Evolutionary conservation across 2,329 filamentous ascomycete genomes (phyloP).

Genomic region (Myriosclerotinia scirpicola): DNA sequence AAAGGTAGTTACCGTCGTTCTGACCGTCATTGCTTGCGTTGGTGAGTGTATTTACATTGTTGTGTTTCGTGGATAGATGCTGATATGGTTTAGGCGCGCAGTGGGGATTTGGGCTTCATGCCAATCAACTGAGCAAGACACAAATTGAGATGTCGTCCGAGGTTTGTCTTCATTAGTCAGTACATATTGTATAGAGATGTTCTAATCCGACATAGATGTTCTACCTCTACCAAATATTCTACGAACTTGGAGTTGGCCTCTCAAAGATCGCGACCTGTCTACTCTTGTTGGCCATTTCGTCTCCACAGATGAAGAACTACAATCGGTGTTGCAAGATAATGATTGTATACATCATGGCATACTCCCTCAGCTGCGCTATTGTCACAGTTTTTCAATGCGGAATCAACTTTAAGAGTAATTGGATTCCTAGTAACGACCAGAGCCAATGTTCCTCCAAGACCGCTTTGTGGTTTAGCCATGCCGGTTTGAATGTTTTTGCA

Average conservation of each 20-base stretch:
- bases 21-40: slow-evolving; percentile 18
- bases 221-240: slow-evolving; percentile 29
- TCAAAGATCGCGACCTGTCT: slow-evolving; percentile 28
- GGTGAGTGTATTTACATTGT: neutral
- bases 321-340: slow-evolving; percentile 23
- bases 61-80: neutral
- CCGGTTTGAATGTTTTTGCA: slow-evolving; percentile 24
- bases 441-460: slow-evolving; percentile 27
- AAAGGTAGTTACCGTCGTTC: slow-evolving; percentile 6
- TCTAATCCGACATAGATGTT: slow-evolving; percentile 27
- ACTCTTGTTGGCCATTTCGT: slow-evolving; percentile 28
- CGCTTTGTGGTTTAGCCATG: slow-evolving; percentile 28
- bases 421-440: slow-evolving; percentile 20
- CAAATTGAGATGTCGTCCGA: slow-evolving; percentile 5
- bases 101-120: slow-evolving; percentile 19
- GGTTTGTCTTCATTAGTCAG: neutral
- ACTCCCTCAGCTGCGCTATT: slow-evolving; percentile 22
- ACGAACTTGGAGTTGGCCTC: slow-evolving; percentile 26
- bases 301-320: slow-evolving; percentile 25
- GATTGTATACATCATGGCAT: slow-evolving; percentile 25
- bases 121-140: neutral
- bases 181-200: neutral
- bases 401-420: slow-evolving; percentile 25
- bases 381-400: slow-evolving; percentile 28
- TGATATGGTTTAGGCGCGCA: slow-evolving; percentile 1